Base-by-base conservation (phyloP, 2,329 filamentous ascomycete species). In the Thermothelomyces thermophilus region DNA sequence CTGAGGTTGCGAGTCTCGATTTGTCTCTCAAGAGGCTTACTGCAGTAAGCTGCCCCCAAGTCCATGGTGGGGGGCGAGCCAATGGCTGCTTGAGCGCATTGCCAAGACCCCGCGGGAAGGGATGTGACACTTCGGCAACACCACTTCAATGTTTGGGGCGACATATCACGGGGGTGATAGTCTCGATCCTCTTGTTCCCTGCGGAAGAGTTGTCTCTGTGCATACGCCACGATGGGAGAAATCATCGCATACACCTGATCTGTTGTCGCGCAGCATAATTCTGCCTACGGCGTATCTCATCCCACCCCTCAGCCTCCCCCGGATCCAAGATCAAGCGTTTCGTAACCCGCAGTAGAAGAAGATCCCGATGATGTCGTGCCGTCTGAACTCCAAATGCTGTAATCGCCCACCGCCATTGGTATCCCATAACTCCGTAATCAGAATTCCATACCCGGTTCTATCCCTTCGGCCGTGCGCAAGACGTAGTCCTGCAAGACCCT, bases 391-490 rank as follows among this genome's bases (percentile, higher is more conserved):
- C 55, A 22, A 48, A 40, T 51, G 44, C 46, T 47, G 43, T 46
- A 33, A 16, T 48, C 37, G 11, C 50, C 35, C 41, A 41, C 47
- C 43, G 37, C 54, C 45, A 40, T 43, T 55, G 54, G 54, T 55
- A 55, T 56, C 44, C 52, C 52, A 28, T 35, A 56, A 58, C 53
- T 56, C 52, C 56, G 28, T 50, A 50, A 52, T 40, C 34, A 42
- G 45, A 52, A 37, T 13, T 22, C 26, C 19, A 37, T 31, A 17
- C 16, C 34, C 17, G 24, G 5, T 41, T 13, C 26, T 37, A 20
- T 28, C 14, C 16, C 17, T 13, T 16, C 13, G n/a, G 42, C 46
- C 45, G 45, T 28, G 19, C 47, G 20, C 3, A 8, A 36, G 26
- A 4, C 39, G 9, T 43, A 6, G 20, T 40, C 13, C 24, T 10